Evolutionary conservation across 441 rosid species (phyloP).

Genomic region (Adansonia grandidieri): DNA sequence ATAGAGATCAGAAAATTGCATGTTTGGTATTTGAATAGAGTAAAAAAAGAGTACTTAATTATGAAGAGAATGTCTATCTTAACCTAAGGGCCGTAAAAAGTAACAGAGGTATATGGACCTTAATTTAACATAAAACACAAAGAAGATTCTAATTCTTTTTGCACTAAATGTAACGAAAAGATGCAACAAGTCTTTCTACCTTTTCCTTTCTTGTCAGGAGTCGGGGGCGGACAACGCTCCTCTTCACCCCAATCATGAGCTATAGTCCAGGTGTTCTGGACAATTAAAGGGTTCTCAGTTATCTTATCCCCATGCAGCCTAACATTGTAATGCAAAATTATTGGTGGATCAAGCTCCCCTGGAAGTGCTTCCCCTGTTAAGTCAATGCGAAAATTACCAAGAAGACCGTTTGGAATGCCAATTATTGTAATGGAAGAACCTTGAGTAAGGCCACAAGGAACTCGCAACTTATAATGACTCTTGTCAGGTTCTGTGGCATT

Average conservation of each 20-base stretch:
- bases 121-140: slow-evolving; percentile 11
- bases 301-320: slow-evolving; percentile 94
- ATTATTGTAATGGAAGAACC: slow-evolving; percentile 91
- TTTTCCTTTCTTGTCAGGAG: slow-evolving; percentile 72
- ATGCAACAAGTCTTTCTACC: slow-evolving; percentile 40
- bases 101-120: not conserved
- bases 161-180: not conserved
- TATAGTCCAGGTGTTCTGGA: slow-evolving; percentile 92
- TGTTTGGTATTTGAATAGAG: not conserved
- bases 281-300: slow-evolving; percentile 95
- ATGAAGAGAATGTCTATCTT: not conserved
- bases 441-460: slow-evolving; percentile 95
- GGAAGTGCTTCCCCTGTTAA: slow-evolving; percentile 91
- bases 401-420: slow-evolving; percentile 88
- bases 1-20: not conserved
- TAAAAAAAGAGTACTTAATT: not conserved
- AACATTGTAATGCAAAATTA: slow-evolving; percentile 87
- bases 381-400: slow-evolving; percentile 83
- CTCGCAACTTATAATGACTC: slow-evolving; percentile 52
- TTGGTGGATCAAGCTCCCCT: slow-evolving; percentile 98
- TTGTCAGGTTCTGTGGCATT: slow-evolving; percentile 65
- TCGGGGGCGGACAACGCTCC: slow-evolving; percentile 90
- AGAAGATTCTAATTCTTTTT: not conserved
- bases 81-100: not conserved
- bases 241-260: slow-evolving; percentile 96